Conservation (phyloP, 1,284 basidiomycete genomes). For the Agaricales sp. region DNA sequence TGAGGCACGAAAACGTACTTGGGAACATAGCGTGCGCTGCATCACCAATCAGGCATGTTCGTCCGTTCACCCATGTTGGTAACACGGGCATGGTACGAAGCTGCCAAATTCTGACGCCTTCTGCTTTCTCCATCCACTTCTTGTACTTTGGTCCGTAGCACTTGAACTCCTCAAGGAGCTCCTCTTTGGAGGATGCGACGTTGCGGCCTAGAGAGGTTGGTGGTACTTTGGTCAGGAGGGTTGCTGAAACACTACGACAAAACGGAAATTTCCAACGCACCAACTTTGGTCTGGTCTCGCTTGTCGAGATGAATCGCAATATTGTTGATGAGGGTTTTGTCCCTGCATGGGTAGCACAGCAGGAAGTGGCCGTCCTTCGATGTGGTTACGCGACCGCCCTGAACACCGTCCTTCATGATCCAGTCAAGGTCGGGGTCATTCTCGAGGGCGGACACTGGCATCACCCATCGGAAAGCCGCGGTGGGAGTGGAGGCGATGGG, state of each 20-base stretch:
- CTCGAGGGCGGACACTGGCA: background rate
- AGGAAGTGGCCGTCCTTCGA: background rate
- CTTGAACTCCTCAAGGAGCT: slow-evolving; percentile 3
- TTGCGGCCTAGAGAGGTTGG: background rate
- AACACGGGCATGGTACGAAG: slow-evolving; percentile 2
- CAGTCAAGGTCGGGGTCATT: background rate
- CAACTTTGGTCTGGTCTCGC: background rate
- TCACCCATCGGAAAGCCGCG: background rate
- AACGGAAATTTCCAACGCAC: no score
- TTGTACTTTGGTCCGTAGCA: slow-evolving; percentile 4
- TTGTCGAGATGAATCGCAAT: background rate
- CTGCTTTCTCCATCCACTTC: slow-evolving; percentile 1
- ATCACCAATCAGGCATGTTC: slow-evolving; percentile 6
- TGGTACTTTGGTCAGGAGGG: slow-evolving; percentile 5
- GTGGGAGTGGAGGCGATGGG: background rate
- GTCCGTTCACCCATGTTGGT: slow-evolving; percentile 7
- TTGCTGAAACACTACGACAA: no score
- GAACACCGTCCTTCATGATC: background rate
- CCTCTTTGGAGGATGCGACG: background rate
- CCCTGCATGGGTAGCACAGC: background rate
- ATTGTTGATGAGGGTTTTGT: background rate
- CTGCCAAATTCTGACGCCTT: slow-evolving; percentile 7
- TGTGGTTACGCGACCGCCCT: background rate
- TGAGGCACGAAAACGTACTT: slow-evolving; percentile 11
- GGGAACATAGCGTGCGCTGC: slow-evolving; percentile 8